Percentiles rank a stretch among this genome's conserved stretches.
phyloP scores from a whole-genome alignment of 176 grass and related monocot genomes.

The Oryza longistaminata region DNA sequence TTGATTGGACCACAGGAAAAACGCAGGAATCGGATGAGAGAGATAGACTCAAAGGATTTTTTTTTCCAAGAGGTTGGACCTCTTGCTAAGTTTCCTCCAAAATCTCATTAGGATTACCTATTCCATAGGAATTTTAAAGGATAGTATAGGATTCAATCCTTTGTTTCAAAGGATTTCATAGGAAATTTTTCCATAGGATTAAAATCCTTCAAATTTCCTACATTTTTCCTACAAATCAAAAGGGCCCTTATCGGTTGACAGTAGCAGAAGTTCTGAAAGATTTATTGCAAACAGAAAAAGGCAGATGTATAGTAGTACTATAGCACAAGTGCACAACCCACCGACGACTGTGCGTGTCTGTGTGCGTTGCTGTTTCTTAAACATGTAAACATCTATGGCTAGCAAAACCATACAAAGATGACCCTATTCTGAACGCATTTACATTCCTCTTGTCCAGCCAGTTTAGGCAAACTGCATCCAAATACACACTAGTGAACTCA shows the following conservation, averaged over 20 bases:
- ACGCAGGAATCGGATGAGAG: no score
- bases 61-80: no score
- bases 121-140: no score
- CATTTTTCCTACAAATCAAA: no score
- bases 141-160: no score
- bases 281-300: not conserved
- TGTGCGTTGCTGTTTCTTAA: not conserved
- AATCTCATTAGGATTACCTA: no score
- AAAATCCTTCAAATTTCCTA: no score
- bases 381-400: constrained; percentile 25
- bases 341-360: not conserved
- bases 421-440: constrained; percentile 2
- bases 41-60: no score
- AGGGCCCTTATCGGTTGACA: not conserved
- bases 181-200: no score
- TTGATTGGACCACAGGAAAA: no score
- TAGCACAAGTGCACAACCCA: not conserved
- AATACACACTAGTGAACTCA: not conserved
- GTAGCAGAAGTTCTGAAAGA: not conserved
- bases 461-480: not conserved
- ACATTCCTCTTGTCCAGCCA: constrained; percentile 8
- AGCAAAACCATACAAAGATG: not conserved
- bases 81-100: no score
- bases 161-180: no score
- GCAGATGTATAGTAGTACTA: not conserved